A percentile compares a stretch with the other conserved stretches of the same genome.
Evolutionary conservation across 1,284 basidiomycete species (phyloP).

Genomic region (Cryptococcus sp.): DNA sequence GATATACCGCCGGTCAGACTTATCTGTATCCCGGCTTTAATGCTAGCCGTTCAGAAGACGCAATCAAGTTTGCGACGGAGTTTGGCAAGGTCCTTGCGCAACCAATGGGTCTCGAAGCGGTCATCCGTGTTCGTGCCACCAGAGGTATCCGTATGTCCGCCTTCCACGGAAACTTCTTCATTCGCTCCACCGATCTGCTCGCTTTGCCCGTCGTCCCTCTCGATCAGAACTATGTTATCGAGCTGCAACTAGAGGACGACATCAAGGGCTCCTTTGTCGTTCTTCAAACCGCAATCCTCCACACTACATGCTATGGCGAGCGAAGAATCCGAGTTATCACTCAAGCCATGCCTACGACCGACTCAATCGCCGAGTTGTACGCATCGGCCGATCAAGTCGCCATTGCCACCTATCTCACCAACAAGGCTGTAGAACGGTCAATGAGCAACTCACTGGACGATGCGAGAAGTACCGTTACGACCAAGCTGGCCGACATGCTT

Average conservation of each 20-base stretch:
- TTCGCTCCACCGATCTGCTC: conserved; percentile 93
- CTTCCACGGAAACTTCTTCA: conserved; percentile 99
- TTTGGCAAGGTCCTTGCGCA: conserved; percentile 90
- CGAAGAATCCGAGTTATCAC: conserved; percentile 95
- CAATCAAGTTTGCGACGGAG: conserved; percentile 96
- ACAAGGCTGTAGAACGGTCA: conserved; percentile 95
- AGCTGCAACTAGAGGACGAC: conserved; percentile 95
- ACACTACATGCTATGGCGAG: conserved; percentile 95
- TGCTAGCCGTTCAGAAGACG: conserved; percentile 89
- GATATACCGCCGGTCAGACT: conserved; percentile 97
- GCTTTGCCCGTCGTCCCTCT: conserved; percentile 95
- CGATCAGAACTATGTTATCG: conserved; percentile 96
- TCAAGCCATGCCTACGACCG: conserved; percentile 87
- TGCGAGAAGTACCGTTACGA: conserved; percentile 83
- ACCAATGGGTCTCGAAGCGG: conserved; percentile 95
- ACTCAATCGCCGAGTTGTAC: conserved; percentile 89
- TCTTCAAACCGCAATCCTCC: conserved; percentile 92
- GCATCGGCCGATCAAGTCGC: conserved; percentile 94
- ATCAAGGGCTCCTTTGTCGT: conserved; percentile 91
- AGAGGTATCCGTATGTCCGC: conserved; percentile 93
- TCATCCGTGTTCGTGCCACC: conserved; percentile 95
- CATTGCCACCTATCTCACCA: conserved; percentile 83
- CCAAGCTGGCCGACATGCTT: conserved; percentile 88
- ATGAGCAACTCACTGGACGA: conserved; percentile 86
- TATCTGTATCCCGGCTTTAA: conserved; percentile 99